These are phyloP conservation scores for Candida cerambycidarum DNA, from an alignment of 805 yeast species.

Conservation along the genomic window DNA sequence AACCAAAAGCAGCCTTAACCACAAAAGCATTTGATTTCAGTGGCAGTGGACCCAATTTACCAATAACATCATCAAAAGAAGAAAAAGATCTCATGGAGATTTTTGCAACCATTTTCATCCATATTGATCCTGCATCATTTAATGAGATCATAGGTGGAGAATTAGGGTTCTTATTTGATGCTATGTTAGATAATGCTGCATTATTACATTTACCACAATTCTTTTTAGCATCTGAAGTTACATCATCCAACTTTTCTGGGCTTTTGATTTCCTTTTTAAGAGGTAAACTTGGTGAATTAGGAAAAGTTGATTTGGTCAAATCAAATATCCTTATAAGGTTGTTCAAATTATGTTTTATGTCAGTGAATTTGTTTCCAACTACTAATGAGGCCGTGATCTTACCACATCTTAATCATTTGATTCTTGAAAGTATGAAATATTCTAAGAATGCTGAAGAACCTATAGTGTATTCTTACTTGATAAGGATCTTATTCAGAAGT, in stretches of 20 bases:
- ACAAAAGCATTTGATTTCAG: slow-evolving; percentile 54
- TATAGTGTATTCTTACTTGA: slow-evolving; percentile 80
- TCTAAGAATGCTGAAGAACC: slow-evolving; percentile 91
- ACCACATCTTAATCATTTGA: slow-evolving; percentile 84
- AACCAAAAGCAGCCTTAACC: slow-evolving; percentile 40
- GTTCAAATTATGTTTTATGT: slow-evolving; percentile 92
- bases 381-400: slow-evolving; percentile 84
- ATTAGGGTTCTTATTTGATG: slow-evolving; percentile 70
- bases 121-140: slow-evolving; percentile 92
- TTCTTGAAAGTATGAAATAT: slow-evolving; percentile 72
- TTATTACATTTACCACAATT: slow-evolving; percentile 89
- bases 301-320: slow-evolving; percentile 72
- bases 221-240: slow-evolving; percentile 89
- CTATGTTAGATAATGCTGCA: slow-evolving; percentile 81
- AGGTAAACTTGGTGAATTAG: slow-evolving; percentile 71
- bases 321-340: slow-evolving; percentile 81
- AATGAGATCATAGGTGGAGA: slow-evolving; percentile 87
- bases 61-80: slow-evolving; percentile 85
- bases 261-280: slow-evolving; percentile 74
- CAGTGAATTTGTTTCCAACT: slow-evolving; percentile 86
- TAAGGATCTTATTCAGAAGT: slow-evolving; percentile 86
- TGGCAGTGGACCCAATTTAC: slow-evolving; percentile 76
- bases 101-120: slow-evolving; percentile 89
- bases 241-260: slow-evolving; percentile 89
- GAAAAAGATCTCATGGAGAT: slow-evolving; percentile 96